phyloP scores from a whole-genome alignment of 2,329 filamentous ascomycete genomes.

The Neospermospora avenae region DNA sequence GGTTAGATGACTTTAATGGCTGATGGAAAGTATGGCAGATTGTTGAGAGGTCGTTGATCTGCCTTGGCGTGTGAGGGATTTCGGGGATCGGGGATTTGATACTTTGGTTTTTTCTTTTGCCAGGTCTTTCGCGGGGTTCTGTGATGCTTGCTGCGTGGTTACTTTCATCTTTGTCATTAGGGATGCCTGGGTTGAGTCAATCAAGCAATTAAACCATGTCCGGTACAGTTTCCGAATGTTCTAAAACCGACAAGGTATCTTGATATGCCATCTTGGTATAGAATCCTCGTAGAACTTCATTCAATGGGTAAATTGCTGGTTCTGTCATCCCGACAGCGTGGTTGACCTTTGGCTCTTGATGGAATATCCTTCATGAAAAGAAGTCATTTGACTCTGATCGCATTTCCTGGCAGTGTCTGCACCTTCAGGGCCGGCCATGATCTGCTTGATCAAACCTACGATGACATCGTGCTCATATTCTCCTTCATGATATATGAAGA shows the following conservation, averaged over 20 bases:
- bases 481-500: too few relatives aligned
- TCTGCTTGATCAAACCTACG: too few relatives aligned
- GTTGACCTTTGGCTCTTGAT: too few relatives aligned
- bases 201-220: constrained; percentile 66
- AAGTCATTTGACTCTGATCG: too few relatives aligned
- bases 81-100: constrained; percentile 24
- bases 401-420: too few relatives aligned
- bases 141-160: constrained; percentile 22
- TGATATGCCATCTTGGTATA: neutral
- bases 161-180: constrained; percentile 25
- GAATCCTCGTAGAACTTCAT: too few relatives aligned
- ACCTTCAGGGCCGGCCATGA: too few relatives aligned
- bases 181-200: constrained; percentile 21
- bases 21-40: constrained; percentile 24
- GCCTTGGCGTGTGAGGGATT: constrained; percentile 28
- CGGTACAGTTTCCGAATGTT: constrained; percentile 19
- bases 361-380: too few relatives aligned
- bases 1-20: constrained; percentile 34
- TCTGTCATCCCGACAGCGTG: too few relatives aligned
- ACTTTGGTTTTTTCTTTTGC: constrained; percentile 19
- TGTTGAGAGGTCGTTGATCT: constrained; percentile 20
- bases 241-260: neutral
- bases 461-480: too few relatives aligned
- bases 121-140: constrained; percentile 16
- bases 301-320: too few relatives aligned